These are phyloP conservation scores for Rhypophila decipiens DNA, from an alignment of 495 filamentous ascomycete species.

Conservation along the genomic window DNA sequence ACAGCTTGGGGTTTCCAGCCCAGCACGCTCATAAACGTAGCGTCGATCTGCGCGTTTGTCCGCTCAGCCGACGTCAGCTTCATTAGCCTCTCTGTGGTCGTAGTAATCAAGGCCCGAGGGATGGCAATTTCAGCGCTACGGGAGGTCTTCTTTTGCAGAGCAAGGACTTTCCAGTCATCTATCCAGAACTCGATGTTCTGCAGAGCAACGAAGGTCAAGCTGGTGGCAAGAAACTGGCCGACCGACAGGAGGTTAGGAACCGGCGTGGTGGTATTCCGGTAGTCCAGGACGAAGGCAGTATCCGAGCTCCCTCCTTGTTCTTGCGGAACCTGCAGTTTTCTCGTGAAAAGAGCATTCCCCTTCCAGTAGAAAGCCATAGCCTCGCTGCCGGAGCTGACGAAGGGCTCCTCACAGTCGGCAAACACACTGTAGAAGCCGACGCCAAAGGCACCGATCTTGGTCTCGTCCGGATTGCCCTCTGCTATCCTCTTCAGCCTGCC, in stretches of 20 bases:
- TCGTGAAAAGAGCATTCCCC: conserved; percentile 86
- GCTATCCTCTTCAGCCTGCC: conserved; percentile 89
- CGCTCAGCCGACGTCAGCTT: conserved; percentile 64
- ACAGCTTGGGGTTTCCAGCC: conserved; percentile 64
- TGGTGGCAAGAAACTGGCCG: conserved; percentile 86
- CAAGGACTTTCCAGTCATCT: conserved; percentile 75
- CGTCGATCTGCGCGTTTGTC: conserved; percentile 84
- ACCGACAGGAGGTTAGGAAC: conserved; percentile 78
- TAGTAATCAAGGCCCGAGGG: conserved; percentile 71
- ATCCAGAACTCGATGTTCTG: conserved; percentile 84
- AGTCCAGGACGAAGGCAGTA: conserved; percentile 89
- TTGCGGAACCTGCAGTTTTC: conserved; percentile 62
- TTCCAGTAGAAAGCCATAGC: conserved; percentile 99
- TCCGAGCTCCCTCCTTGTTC: conserved; percentile 55
- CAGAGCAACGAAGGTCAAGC: conserved; percentile 90
- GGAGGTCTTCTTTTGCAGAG: conserved; percentile 74
- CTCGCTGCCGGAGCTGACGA: conserved; percentile 82
- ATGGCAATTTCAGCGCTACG: conserved; percentile 66
- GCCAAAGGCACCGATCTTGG: conserved; percentile 97
- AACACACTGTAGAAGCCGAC: conserved; percentile 99
- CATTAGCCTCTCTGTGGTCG: conserved; percentile 80
- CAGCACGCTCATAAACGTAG: conserved; percentile 80
- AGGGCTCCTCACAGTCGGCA: conserved; percentile 94
- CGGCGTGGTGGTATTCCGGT: conserved; percentile 77
- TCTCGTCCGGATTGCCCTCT: conserved; percentile 96